Percentiles rank a stretch among this genome's conserved stretches.
phyloP scores from a whole-genome alignment of 1,284 basidiomycete species.

The Ustilago bromivora region DNA sequence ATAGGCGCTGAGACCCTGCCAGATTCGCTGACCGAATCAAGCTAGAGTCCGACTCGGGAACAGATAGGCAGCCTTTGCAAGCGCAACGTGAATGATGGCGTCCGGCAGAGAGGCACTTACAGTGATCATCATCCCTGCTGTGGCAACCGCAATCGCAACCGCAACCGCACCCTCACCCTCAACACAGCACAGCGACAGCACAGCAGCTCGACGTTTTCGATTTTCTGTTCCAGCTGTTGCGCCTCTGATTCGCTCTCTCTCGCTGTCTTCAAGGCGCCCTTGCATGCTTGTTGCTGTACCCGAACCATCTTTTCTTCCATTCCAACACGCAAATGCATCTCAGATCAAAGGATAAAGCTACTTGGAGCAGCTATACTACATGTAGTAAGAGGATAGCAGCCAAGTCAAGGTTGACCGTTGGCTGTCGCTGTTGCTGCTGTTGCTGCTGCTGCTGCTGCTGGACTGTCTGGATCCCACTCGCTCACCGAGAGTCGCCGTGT shows the following conservation, averaged over 20 bases:
- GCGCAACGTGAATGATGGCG: too few species aligned
- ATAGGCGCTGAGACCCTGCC: not conserved
- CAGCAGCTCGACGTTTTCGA: not conserved
- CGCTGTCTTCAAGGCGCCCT: not conserved
- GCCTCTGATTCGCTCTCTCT: too few species aligned
- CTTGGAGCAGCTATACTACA: too few species aligned
- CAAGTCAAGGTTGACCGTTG: not conserved
- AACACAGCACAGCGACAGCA: too few species aligned
- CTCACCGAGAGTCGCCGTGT: not conserved
- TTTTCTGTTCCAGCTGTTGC: not conserved
- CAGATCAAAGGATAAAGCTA: not conserved
- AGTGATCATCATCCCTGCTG: too few species aligned
- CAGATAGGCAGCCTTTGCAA: too few species aligned
- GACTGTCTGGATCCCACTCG: not conserved
- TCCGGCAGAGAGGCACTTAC: too few species aligned
- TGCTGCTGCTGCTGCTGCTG: not conserved
- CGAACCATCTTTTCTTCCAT: slow-evolving; percentile 15
- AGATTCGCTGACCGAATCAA: not conserved
- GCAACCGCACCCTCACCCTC: too few species aligned
- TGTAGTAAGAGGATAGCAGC: not conserved
- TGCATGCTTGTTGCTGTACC: slow-evolving; percentile 6
- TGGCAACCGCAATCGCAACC: too few species aligned
- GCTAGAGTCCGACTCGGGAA: too few species aligned
- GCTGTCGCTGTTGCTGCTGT: not conserved
- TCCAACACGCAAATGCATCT: not conserved